Base-by-base conservation (phyloP, 441 rosid species). In the Erodium trifolium region DNA sequence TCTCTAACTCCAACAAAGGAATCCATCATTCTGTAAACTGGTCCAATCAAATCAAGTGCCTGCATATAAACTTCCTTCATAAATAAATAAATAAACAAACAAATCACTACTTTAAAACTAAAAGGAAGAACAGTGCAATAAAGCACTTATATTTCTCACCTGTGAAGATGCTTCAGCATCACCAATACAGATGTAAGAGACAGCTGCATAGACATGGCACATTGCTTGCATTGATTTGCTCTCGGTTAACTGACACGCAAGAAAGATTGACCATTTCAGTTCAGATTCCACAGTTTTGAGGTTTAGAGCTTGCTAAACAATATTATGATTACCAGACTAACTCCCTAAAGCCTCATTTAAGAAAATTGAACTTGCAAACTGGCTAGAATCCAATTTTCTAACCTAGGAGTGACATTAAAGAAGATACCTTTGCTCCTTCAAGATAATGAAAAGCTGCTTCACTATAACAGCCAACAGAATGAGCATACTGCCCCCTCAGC, bases 401-500 rank as follows among this genome's bases (percentile, higher is more conserved):
- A 41, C 47, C 47, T 41, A 41, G 0, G 47, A 41, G 7, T 41
- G 47, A 41, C 47, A 41, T 11, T 41, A 41, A 41, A 6, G 47
- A 18, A 63, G 27, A 69, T 73, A 91, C 98, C 88, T 91, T 91
- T 70, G 93, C 87, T 34, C 92, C 99, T 83, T 87, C 96, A 16
- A 88, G 76, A 78, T 78, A 91, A 81, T 93, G 99, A 84, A 88
- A 93, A 77, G 91, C 88, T 66, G 99, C 97, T 82, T 91, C 99
- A 76, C 75, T 76, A 69, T 91, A 87, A 80, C 96, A 93, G 74
- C 96, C 93, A 82, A 91, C 93, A 71, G 91, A 86, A 81, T 93
- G 99, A 65, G 96, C 90, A 75, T 91, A 93, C 75, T 93, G 99
- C 67, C 97, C 99, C 72, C 97, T 90, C n/a, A 93, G 97, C 99